Evolutionary conservation across 179 eudicot genomes (phyloP), one percentile per base, ranked within the genome.

Genomic region (Silene vulgaris): DNA sequence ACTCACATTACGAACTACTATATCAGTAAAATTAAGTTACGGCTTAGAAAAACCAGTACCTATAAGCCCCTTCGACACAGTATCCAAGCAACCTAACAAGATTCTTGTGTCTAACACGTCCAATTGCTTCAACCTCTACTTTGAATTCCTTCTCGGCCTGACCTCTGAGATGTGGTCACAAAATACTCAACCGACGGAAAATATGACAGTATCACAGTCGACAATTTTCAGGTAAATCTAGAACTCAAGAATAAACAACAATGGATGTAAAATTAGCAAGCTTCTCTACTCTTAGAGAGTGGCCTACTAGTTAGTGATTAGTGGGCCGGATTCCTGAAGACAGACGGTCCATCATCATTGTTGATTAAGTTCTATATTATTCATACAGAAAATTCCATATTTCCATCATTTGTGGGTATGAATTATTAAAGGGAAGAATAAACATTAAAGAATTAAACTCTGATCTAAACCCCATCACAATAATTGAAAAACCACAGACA

Each of bases 131-230:
- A 64, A 85, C 88, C 75, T 85, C 88, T 75, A 85, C 88, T 70
- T 85, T 85, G 70, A 85, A 85, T 65, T 85, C 88, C 78, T 83
- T 85, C 74, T 85, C 88, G 1, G 88, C 88, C 60, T 85, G 88
- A 76, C 88, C 88, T 84, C 88, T 83, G 81, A 23, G 16, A 81
- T 56, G 54, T 16, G 16, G 30, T 70, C 17, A 77, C 19, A 66
- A 80, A 43, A 8, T 1, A 9, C 50, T 17, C 26, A 54, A 61
- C 32, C 48, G 29, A 65, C 69, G 11, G 14, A 17, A 7, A 3
- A 65, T 20, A 17, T 0, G 6, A 28, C n/a, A 43, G 50, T 9
- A 3, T 52, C 32, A 26, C 37, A 26, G 60, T 26, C 29, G 59
- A 7, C n/a, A 30, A 23, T 26, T 59, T 43, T 65, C 11, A 37